Base-by-base conservation (phyloP, 345 rosid species). In the Camelina neglecta region DNA sequence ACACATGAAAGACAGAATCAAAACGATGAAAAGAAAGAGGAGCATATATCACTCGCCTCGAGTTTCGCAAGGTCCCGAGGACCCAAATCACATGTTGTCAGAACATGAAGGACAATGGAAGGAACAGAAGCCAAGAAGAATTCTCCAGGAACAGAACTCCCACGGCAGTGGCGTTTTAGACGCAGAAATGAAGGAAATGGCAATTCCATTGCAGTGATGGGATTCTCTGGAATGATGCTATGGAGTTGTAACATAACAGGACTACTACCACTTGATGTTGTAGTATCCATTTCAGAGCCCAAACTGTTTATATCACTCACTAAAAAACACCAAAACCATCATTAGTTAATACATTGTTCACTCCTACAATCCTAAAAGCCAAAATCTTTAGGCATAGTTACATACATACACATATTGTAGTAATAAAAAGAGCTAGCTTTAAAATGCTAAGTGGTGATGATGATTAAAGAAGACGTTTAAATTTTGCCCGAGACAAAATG, bases 51-150 rank as follows among this genome's bases (percentile, higher is more conserved):
- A 53, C 57, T 69, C 31, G 69, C 80, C 75, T 76, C 80, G 65
- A 76, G 75, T 53, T 70, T 76, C 0, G 75, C 80, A 3, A 76
- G 75, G 44, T 76, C 80, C 6, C 75, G 75, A 70, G 80, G 80
- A 62, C 69, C 31, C 21, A 78, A 58, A n/a, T 53, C 53, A 53
- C 78, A 72, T 6, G 69, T 60, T 1, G 81, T 72, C 60, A 78
- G 81, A 7, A 78, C 59, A 13, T 78, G 81, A 59, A 76, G 80
- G 41, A 62, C 70, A 69, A 76, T 42, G 58, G 75, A 76, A 71
- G 81, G 73, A 8, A 16, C 50, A 65, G 73, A 66, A 31, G 77
- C 76, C 69, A 78, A 72, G 4, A 45, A 45, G 44, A 78, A 78
- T 20, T 72, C 81, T 11, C 77, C 81, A 18, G 81, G 81, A 39